Evolutionary conservation across 108 stramenopile species (phyloP).

Genomic region (Nitzschia sp.): DNA sequence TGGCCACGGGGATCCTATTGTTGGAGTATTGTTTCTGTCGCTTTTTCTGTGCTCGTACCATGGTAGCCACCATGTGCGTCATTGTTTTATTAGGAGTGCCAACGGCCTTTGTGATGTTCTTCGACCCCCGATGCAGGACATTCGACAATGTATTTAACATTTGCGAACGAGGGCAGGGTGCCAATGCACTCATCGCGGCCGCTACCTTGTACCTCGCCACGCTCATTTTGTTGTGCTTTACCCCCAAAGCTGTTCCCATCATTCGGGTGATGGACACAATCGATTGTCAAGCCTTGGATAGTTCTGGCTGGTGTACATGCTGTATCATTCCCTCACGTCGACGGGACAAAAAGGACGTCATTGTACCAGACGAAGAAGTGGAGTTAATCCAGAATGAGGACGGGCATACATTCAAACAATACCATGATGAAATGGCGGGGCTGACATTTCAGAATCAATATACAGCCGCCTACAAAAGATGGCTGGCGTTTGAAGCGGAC

Average conservation of each 20-base stretch:
- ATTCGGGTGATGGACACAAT: not conserved
- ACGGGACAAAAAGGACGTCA: not conserved
- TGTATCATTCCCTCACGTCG: not conserved
- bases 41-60: not conserved
- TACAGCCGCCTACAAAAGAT: constrained; percentile 4
- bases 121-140: not conserved
- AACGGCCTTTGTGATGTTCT: not conserved
- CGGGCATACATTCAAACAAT: constrained; percentile 12
- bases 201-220: not conserved
- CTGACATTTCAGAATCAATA: constrained; percentile 12
- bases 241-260: not conserved
- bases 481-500: constrained; percentile 4
- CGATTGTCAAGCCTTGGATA: not conserved
- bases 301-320: not conserved
- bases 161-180: not conserved
- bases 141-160: not conserved
- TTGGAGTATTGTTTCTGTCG: not conserved
- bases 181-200: not conserved
- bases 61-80: not conserved
- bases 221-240: not conserved
- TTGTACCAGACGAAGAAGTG: not conserved
- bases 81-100: not conserved
- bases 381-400: not conserved
- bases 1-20: not conserved
- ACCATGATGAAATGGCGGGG: constrained; percentile 8